A percentile compares a stretch with the other conserved stretches of the same genome.
phyloP scores from a whole-genome alignment of 306 rosid species.

The Lagenaria siceraria region DNA sequence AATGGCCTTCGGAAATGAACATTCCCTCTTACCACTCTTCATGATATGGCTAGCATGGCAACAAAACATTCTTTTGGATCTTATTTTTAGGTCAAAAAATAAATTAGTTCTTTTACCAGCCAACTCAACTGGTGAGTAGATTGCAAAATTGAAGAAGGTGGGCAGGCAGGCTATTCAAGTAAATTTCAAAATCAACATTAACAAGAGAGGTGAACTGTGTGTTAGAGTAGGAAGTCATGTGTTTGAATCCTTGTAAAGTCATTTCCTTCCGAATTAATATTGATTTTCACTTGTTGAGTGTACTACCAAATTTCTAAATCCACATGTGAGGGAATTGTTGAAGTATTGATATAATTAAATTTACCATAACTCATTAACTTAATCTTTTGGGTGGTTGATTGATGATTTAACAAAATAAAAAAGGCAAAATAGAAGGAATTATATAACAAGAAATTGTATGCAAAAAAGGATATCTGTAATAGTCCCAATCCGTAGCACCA shows the following conservation, averaged over 20 bases:
- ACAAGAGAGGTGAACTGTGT: not conserved
- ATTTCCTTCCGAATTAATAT: too few species aligned
- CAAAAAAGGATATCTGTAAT: slow-evolving; percentile 81
- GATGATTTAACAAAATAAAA: not conserved
- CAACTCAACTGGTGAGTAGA: not conserved
- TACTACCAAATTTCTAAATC: too few species aligned
- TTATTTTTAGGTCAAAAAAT: not conserved
- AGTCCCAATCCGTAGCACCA: slow-evolving; percentile 79
- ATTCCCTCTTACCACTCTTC: not conserved
- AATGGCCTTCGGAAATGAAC: not conserved
- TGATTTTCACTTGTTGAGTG: too few species aligned
- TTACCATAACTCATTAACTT: too few species aligned
- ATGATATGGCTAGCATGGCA: not conserved
- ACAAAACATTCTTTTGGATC: not conserved
- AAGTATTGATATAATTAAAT: too few species aligned
- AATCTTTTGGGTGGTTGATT: too few species aligned
- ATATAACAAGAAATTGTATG: not conserved
- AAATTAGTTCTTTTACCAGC: not conserved
- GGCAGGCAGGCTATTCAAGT: not conserved
- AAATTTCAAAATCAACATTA: not conserved
- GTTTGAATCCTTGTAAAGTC: too few species aligned
- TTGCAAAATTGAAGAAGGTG: not conserved
- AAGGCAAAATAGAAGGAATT: not conserved
- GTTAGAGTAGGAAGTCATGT: too few species aligned
- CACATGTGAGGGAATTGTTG: too few species aligned